These are phyloP conservation scores for Fragilariopsis cylindrus DNA, from an alignment of 108 stramenopile species.

Conservation along the genomic window DNA sequence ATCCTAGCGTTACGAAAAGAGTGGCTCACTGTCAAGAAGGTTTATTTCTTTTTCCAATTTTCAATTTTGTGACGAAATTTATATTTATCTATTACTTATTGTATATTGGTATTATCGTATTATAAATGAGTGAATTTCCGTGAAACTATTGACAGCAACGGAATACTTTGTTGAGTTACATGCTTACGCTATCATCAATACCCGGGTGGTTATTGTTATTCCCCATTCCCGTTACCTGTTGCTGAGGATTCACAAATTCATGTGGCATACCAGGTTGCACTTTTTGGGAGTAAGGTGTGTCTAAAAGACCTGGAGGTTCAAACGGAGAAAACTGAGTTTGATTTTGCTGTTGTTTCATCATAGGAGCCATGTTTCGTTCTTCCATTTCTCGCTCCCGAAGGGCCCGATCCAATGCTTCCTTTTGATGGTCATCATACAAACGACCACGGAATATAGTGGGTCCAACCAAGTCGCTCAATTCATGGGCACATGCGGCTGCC, in stretches of 20 bases:
- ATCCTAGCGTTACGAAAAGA: no score
- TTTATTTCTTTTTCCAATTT: no score
- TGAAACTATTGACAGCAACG: no score
- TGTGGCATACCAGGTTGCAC: constrained; percentile 36
- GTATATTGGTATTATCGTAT: no score
- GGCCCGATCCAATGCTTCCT: constrained; percentile 63
- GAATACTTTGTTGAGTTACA: not conserved
- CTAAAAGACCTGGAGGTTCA: constrained; percentile 54
- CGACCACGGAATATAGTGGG: constrained; percentile 74
- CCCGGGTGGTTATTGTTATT: constrained; percentile 6
- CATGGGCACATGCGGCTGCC: constrained; percentile 79
- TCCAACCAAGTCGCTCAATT: constrained; percentile 74
- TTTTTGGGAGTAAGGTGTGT: constrained; percentile 34
- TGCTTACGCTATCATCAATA: constrained; percentile 10
- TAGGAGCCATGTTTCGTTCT: constrained; percentile 29
- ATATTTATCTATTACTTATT: no score
- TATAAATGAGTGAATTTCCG: no score
- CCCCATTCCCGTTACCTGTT: not conserved
- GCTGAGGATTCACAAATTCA: constrained; percentile 26
- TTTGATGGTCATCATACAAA: constrained; percentile 65
- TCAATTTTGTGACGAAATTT: no score
- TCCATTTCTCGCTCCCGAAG: constrained; percentile 60
- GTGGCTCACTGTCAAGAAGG: no score
- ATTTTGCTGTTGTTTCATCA: constrained; percentile 22
- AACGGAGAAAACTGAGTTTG: constrained; percentile 48